Base-by-base conservation (phyloP, 164 flowering plant genomes). In the Protea cynaroides region DNA sequence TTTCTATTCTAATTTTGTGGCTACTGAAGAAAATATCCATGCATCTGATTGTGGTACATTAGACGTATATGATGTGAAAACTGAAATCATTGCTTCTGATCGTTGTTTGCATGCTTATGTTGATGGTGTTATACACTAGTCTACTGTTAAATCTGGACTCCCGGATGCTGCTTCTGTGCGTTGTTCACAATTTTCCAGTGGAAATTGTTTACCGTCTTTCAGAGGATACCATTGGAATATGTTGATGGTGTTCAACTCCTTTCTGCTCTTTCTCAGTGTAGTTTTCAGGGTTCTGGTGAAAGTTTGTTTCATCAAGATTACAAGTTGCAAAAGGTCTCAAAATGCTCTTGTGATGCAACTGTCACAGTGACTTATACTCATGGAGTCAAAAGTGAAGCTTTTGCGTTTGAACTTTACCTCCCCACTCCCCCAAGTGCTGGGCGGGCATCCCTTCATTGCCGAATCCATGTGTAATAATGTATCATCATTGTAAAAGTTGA, bases 1-100 rank as follows among this genome's bases (percentile, higher is more conserved):
- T 54, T 53, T 58, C 61, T 54, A 65, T 52, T 65, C 65, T 47
- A 24, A 44, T 58, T 25, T 25, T 61, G 46, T 17, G 47, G 63
- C 29, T 60, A 49, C 54, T 61, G 51, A 59, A 54, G 58, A 43
- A 62, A 25, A 52, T 9, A 44, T 25, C 44, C 50, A 47, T 63
- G 46, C 46, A 60, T 62, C 25, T 52, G 58, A 51, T 65, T 29
- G 14, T 9, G 46, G 46, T 40, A 40, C 46, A 40, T 9, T 40
- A 0, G 46, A 40, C 34, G 34, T 29, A 3, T 5, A 3, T 29
- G 34, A 29, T 54, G 59, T 67, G n/a, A 59, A 43, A 59, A 38
- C 18, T 56, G 58, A 52, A 29, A 59, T 25, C n/a, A 15, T n/a
- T 65, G 60, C 7, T 55, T 61, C 10, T 34, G 34, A 64, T 34